phyloP scores from a whole-genome alignment of 23 red algal genomes.

The Gracilaria gracilis region DNA sequence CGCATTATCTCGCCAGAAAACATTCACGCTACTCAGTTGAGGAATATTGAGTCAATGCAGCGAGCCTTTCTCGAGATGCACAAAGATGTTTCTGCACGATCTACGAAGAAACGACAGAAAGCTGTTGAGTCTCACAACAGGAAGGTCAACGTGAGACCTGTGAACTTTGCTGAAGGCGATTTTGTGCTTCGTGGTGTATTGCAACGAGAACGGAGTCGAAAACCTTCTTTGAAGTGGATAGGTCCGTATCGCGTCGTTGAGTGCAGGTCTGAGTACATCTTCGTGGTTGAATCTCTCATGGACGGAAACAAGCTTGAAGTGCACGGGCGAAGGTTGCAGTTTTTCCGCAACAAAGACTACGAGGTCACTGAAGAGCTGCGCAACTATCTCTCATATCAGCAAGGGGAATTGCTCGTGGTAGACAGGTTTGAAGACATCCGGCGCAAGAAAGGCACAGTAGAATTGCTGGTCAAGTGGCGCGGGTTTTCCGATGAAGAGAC shows the following conservation, averaged over 20 bases:
- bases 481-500: constrained; percentile 29
- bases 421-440: constrained; percentile 21
- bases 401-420: constrained; percentile 18
- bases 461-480: constrained; percentile 36
- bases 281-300: constrained; percentile 19
- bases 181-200: no score
- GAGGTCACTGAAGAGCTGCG: constrained; percentile 26
- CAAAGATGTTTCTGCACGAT: background rate
- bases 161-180: background rate
- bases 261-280: constrained; percentile 22
- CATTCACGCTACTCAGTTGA: no score
- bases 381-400: background rate
- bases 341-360: constrained; percentile 35
- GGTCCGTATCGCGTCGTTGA: constrained; percentile 7
- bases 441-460: background rate
- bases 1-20: no score
- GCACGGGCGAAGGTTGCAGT: constrained; percentile 25
- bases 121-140: background rate
- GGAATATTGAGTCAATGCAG: background rate
- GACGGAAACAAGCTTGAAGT: constrained; percentile 20
- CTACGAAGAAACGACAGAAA: constrained; percentile 3
- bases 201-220: no score
- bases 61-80: background rate
- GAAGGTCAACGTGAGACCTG: background rate
- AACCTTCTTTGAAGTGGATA: constrained; percentile 20